Evolutionary conservation across 139 green algal species (phyloP).

Genomic region (Chlamydomonas incerta): DNA sequence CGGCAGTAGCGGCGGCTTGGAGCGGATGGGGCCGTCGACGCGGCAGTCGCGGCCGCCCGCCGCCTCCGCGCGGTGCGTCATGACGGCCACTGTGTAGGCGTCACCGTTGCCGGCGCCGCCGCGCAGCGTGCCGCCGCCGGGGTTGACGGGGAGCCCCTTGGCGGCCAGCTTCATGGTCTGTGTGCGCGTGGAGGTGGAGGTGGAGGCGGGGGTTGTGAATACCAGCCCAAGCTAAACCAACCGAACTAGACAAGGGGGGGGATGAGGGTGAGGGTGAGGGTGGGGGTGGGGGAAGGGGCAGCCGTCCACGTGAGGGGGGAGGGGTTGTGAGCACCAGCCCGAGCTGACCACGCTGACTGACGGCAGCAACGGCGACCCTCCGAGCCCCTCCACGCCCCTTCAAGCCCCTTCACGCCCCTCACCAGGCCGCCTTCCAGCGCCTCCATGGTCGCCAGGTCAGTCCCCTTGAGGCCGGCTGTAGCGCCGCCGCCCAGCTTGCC

Average conservation of each 20-base stretch:
- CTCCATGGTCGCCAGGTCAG: conserved; percentile 47
- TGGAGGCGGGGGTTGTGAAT: no score
- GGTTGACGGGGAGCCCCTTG: conserved; percentile 31
- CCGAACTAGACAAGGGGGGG: no score
- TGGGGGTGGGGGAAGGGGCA: no score
- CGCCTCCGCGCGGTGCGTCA: background rate
- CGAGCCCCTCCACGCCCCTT: no score
- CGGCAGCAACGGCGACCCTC: no score
- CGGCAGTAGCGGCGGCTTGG: background rate
- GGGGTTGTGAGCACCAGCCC: no score
- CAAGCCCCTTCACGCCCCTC: background rate
- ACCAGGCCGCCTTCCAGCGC: conserved; percentile 49
- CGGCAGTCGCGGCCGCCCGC: conserved; percentile 38
- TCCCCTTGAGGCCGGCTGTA: background rate
- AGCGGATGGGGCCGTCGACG: conserved; percentile 26
- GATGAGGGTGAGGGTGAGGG: no score
- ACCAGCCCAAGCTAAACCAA: no score
- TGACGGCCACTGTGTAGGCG: conserved; percentile 29
- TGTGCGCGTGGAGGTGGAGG: no score
- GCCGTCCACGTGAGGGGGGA: no score
- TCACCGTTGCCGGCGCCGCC: conserved; percentile 41
- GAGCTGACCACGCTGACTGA: no score
- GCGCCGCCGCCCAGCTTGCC: background rate
- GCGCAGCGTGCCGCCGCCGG: conserved; percentile 37
- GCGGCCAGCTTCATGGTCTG: background rate